Conservation (phyloP, 2,329 filamentous ascomycete species). For the Trichoderma harzianum region DNA sequence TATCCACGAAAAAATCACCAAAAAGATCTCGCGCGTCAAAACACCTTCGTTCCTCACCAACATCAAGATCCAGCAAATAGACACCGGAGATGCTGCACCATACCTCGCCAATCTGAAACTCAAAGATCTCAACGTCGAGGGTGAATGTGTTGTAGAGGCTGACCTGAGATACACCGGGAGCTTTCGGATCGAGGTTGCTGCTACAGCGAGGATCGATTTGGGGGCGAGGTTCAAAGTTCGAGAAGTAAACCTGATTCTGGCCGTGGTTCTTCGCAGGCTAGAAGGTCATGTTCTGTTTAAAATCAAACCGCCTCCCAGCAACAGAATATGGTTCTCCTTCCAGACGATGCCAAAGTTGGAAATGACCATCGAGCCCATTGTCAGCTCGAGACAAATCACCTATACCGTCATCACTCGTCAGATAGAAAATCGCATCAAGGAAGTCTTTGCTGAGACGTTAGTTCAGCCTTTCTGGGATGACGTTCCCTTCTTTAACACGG, state of each 20-base stretch:
- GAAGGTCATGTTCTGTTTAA: constrained; percentile 82
- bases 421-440: constrained; percentile 92
- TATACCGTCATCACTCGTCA: constrained; percentile 88
- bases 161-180: constrained; percentile 88
- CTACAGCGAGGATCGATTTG: constrained; percentile 88
- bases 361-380: constrained; percentile 90
- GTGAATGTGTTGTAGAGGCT: constrained; percentile 81
- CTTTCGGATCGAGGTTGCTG: constrained; percentile 83
- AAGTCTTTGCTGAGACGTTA: constrained; percentile 87
- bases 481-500: constrained; percentile 81
- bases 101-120: constrained; percentile 85
- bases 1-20: constrained; percentile 81
- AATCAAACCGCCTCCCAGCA: constrained; percentile 92
- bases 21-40: constrained; percentile 92
- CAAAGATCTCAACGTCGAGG: constrained; percentile 86
- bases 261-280: constrained; percentile 77
- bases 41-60: constrained; percentile 86
- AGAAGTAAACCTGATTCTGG: constrained; percentile 84
- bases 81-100: constrained; percentile 82
- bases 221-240: constrained; percentile 84
- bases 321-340: constrained; percentile 94
- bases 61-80: constrained; percentile 76
- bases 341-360: constrained; percentile 92
- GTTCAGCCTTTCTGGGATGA: constrained; percentile 97
- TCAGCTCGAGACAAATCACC: constrained; percentile 92